phyloP scores from a whole-genome alignment of 176 grass and related monocot species.

The Themeda triandra region DNA sequence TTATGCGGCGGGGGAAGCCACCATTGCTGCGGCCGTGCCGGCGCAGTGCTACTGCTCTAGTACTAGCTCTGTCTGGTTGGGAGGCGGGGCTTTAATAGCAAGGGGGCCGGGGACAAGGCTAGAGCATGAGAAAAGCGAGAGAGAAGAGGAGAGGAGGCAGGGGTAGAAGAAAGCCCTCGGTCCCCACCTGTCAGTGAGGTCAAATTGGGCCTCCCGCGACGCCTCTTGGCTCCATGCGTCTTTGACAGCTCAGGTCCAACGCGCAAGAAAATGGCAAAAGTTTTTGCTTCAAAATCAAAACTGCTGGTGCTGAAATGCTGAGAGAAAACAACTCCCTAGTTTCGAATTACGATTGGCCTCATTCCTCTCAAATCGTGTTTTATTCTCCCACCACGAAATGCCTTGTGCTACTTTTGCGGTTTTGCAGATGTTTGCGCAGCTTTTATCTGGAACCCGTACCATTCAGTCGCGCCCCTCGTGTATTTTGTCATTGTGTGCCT shows the following conservation, averaged over 20 bases:
- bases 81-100: constrained; percentile 51
- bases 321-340: not conserved
- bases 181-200: constrained; percentile 1
- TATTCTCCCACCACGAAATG: too few species aligned
- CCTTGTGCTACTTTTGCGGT: too few species aligned
- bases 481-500: too few species aligned
- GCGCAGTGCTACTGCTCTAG: constrained; percentile 38
- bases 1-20: constrained; percentile 57
- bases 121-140: not conserved
- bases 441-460: too few species aligned
- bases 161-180: constrained; percentile 14
- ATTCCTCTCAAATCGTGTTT: not conserved
- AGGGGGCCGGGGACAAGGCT: constrained; percentile 39
- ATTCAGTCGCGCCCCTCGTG: too few species aligned
- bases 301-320: not conserved
- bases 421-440: too few species aligned
- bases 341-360: not conserved
- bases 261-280: not conserved
- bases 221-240: not conserved
- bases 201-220: not conserved
- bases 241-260: constrained; percentile 17
- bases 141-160: not conserved
- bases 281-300: not conserved
- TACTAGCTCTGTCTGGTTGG: constrained; percentile 39
- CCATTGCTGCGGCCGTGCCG: constrained; percentile 59